These are phyloP conservation scores for Trametes sp. DNA, from an alignment of 1,284 basidiomycete species.

Conservation along the genomic window DNA sequence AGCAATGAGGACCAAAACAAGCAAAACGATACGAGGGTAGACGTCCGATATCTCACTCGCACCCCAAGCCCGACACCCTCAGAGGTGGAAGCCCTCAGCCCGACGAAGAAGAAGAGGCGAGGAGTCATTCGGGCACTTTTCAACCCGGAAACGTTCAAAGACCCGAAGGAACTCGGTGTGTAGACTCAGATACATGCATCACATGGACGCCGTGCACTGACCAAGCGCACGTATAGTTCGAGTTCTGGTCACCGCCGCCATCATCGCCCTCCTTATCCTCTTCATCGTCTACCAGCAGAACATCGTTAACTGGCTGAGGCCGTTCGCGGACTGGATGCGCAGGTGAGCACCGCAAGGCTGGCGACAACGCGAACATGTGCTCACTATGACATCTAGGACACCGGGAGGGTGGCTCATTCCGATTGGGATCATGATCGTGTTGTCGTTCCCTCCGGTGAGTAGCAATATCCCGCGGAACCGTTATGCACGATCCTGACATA, in stretches of 20 bases:
- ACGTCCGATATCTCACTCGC: constrained; percentile 36
- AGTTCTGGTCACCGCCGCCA: constrained; percentile 29
- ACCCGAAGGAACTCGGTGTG: constrained; percentile 46
- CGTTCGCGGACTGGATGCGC: constrained; percentile 59
- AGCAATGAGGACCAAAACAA: background rate
- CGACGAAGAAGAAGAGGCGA: constrained; percentile 10
- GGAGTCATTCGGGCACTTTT: background rate
- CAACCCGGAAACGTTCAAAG: constrained; percentile 39
- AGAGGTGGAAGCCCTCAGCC: constrained; percentile 31
- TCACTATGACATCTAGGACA: constrained; percentile 18
- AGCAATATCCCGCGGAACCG: background rate
- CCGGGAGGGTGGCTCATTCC: constrained; percentile 83
- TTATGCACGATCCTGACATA: background rate
- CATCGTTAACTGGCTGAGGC: constrained; percentile 66
- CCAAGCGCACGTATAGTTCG: constrained; percentile 4
- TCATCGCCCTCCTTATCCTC: constrained; percentile 51
- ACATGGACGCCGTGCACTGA: background rate
- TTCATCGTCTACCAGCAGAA: constrained; percentile 61
- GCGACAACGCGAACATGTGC: background rate
- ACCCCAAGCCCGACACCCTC: constrained; percentile 51
- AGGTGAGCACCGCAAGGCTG: constrained; percentile 39
- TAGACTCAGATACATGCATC: constrained; percentile 46
- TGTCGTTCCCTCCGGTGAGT: constrained; percentile 78
- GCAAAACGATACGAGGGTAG: background rate
- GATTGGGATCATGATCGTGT: constrained; percentile 78